Conservation (phyloP, 257 asterid species). For the Solanum etuberosum region DNA sequence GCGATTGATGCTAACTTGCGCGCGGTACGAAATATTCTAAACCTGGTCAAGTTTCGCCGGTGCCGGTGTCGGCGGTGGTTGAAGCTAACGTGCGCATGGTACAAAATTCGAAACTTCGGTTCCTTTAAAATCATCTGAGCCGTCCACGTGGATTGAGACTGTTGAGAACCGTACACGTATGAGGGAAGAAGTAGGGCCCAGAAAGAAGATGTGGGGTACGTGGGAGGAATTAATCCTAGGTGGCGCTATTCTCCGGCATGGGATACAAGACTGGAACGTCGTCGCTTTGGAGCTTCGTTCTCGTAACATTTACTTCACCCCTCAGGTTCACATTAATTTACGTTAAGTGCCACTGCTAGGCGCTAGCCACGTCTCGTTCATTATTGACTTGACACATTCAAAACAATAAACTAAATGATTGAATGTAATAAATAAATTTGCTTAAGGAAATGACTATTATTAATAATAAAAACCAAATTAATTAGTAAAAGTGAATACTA, state of each 20-base stretch:
- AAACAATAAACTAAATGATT: too few relatives aligned
- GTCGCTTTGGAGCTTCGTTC: conserved; percentile 64
- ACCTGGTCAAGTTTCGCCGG: neutral
- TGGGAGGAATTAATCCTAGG: conserved; percentile 81
- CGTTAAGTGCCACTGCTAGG: neutral
- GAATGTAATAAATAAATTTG: too few relatives aligned
- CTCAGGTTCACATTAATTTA: conserved; percentile 32
- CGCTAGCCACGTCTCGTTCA: too few relatives aligned
- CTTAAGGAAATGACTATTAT: too few relatives aligned
- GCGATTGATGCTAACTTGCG: neutral
- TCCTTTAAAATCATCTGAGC: neutral
- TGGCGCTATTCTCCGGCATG: conserved; percentile 62
- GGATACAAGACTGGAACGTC: conserved; percentile 57
- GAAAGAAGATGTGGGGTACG: conserved; percentile 49
- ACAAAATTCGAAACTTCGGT: neutral
- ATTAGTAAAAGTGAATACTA: neutral
- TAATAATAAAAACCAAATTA: too few relatives aligned
- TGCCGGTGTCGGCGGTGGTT: neutral
- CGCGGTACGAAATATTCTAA: neutral
- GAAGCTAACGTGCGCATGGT: neutral
- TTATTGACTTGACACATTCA: too few relatives aligned
- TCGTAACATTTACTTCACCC: conserved; percentile 45
- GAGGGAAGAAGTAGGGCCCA: neutral
- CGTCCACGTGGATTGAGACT: conserved; percentile 33
- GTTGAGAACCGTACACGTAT: conserved; percentile 6